Percentiles rank a stretch among this genome's conserved stretches.
Evolutionary conservation across 345 rosid species (phyloP).

Genomic region (Murraya paniculata): DNA sequence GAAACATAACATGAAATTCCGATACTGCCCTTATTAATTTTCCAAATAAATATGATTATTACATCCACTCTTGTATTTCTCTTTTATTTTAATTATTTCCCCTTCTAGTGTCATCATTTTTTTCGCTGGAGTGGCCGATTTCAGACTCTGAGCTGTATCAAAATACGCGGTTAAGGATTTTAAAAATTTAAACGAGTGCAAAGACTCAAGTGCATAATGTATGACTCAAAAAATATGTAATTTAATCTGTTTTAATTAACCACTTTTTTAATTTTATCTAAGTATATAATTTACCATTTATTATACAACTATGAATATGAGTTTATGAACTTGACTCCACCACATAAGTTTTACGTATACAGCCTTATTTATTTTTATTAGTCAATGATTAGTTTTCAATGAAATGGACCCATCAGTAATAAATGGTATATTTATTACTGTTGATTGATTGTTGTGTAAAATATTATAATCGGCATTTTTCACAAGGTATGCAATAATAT

Average conservation of each 20-base stretch:
- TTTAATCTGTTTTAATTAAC: not conserved
- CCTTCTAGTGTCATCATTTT: not conserved
- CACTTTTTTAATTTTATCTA: too few relatives aligned
- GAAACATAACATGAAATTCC: conserved; percentile 19
- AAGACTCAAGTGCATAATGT: not conserved
- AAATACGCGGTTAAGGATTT: not conserved
- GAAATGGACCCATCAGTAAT: too few relatives aligned
- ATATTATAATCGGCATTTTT: not conserved
- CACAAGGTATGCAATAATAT: not conserved
- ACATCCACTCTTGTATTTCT: not conserved
- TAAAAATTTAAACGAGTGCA: not conserved
- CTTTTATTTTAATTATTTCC: not conserved
- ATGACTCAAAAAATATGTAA: not conserved
- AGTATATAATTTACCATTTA: too few relatives aligned
- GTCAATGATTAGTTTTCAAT: too few relatives aligned
- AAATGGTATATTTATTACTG: too few relatives aligned
- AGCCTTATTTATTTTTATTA: too few relatives aligned
- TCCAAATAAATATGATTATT: not conserved
- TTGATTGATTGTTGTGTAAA: too few relatives aligned
- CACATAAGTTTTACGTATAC: too few relatives aligned
- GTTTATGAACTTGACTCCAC: too few relatives aligned
- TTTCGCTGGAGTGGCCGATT: too few relatives aligned
- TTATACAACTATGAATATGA: too few relatives aligned
- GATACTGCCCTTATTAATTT: conserved; percentile 22
- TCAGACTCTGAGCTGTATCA: not conserved